Conservation (phyloP, 2,329 filamentous ascomycete genomes). For the Penicillium sp. region DNA sequence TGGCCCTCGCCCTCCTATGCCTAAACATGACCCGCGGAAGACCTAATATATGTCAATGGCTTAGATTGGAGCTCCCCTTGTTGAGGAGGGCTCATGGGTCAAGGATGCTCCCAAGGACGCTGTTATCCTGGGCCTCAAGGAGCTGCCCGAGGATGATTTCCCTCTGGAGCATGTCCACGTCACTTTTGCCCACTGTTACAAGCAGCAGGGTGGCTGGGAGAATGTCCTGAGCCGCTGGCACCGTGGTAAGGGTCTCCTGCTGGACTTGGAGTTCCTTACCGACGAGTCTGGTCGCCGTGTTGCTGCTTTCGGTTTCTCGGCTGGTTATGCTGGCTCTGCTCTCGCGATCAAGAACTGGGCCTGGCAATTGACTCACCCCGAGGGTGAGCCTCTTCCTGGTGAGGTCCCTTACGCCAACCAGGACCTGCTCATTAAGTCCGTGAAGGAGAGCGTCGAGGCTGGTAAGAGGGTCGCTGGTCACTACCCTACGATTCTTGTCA, state of each 20-base stretch:
- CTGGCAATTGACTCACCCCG: slow-evolving; percentile 73
- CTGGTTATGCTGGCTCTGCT: slow-evolving; percentile 73
- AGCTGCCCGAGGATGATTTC: slow-evolving; percentile 69
- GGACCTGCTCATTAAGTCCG: slow-evolving; percentile 68
- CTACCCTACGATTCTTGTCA: slow-evolving; percentile 75
- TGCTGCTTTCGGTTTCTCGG: slow-evolving; percentile 61
- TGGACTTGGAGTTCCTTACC: slow-evolving; percentile 84
- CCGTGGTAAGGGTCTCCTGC: slow-evolving; percentile 72
- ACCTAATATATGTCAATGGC: slow-evolving; percentile 53
- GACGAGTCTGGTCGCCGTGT: slow-evolving; percentile 67
- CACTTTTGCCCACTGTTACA: slow-evolving; percentile 74
- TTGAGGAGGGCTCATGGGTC: slow-evolving; percentile 67
- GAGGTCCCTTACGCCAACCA: slow-evolving; percentile 67
- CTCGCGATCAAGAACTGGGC: slow-evolving; percentile 80
- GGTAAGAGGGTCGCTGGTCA: slow-evolving; percentile 68
- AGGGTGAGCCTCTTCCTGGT: slow-evolving; percentile 65
- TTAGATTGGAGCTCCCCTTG: slow-evolving; percentile 64
- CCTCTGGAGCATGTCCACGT: slow-evolving; percentile 73
- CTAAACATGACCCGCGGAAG: neutral
- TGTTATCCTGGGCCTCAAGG: slow-evolving; percentile 76
- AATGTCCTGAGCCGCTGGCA: slow-evolving; percentile 77
- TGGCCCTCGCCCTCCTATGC: neutral
- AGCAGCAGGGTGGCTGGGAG: slow-evolving; percentile 77
- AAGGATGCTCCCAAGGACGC: slow-evolving; percentile 66
- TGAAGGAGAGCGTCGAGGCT: slow-evolving; percentile 69